phyloP scores from a whole-genome alignment of 78 protist genomes.

The Chrysochromulina parva region DNA sequence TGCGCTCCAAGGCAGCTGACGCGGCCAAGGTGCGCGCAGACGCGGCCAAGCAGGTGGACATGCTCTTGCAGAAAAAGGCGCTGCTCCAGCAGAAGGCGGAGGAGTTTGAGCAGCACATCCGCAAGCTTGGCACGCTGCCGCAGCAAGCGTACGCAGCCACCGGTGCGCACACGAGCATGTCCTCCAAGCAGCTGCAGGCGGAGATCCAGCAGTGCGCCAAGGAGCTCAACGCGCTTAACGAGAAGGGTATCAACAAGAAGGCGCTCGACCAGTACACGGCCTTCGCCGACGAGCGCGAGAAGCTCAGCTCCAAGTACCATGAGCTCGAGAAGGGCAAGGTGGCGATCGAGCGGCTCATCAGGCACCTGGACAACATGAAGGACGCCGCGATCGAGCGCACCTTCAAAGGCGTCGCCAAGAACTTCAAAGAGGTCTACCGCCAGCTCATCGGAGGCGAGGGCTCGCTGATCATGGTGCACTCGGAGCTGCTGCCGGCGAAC shows the following conservation, averaged over 20 bases:
- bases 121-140: constrained; percentile 82
- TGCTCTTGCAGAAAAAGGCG: background rate
- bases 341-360: constrained; percentile 77
- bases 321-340: constrained; percentile 65
- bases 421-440: constrained; percentile 80
- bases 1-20: background rate
- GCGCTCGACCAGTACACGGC: constrained; percentile 91
- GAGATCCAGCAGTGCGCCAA: constrained; percentile 24
- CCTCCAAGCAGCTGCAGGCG: background rate
- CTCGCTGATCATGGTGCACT: background rate
- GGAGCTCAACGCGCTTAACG: constrained; percentile 66
- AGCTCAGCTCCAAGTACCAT: constrained; percentile 20
- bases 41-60: background rate
- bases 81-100: constrained; percentile 8
- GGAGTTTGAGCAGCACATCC: constrained; percentile 40
- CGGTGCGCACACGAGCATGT: background rate
- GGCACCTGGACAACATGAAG: constrained; percentile 83
- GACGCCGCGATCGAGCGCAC: constrained; percentile 92
- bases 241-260: constrained; percentile 89
- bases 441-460: constrained; percentile 87
- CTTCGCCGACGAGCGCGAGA: constrained; percentile 58
- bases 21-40: constrained; percentile 1
- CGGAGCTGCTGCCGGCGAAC: background rate
- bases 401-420: constrained; percentile 74
- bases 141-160: constrained; percentile 1